Base-by-base conservation (phyloP, 148 eudicot genomes). In the Rhododendron ovatum region DNA sequence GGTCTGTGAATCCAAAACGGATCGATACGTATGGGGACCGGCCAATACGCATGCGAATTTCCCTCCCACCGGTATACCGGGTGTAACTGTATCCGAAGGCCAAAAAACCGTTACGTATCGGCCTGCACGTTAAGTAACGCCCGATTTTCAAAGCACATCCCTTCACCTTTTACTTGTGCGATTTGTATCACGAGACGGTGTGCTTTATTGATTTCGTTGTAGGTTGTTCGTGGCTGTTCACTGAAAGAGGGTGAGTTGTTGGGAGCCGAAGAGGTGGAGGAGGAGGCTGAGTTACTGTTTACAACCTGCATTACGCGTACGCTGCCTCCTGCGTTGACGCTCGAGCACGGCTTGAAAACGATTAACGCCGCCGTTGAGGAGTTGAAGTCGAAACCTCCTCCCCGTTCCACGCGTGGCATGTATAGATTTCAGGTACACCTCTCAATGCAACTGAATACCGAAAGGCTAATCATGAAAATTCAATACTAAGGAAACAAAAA, bases 301-400 rank as follows among this genome's bases (percentile, higher is more conserved):
- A 91, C 91, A 57, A 89, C 93, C 67, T 94, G 96, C 92, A 88
- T 95, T 90, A 93, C 92, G 12, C 91, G 91, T 75, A 89, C 87
- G 24, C 92, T 97, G 86, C 91, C 95, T 2, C 98, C 98, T 73
- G 98, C 93, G 15, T 89, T 97, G 89, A 94, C 95, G 17, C 91
- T 97, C 18, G 91, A 94, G 61, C 92, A 90, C 81, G 99, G 98
- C 30, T 86, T 97, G 69, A 88, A 88, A n/a, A 82, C 86, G 83
- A 88, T 97, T 89, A 89, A 90, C 84, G 90, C 89, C 47, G 96
- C 96, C 1, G 85, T 93, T 80, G 83, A 87, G 50, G 93, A 93
- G 14, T 91, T 97, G 88, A 92, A 91, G 92, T 87, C 74, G 30
- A 90, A 92, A 14, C 93, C 96, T 84, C 95, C 93, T 85, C 6